phyloP scores from a whole-genome alignment of 1,139 yeast genomes.

The Suhomyces choctaworum region DNA sequence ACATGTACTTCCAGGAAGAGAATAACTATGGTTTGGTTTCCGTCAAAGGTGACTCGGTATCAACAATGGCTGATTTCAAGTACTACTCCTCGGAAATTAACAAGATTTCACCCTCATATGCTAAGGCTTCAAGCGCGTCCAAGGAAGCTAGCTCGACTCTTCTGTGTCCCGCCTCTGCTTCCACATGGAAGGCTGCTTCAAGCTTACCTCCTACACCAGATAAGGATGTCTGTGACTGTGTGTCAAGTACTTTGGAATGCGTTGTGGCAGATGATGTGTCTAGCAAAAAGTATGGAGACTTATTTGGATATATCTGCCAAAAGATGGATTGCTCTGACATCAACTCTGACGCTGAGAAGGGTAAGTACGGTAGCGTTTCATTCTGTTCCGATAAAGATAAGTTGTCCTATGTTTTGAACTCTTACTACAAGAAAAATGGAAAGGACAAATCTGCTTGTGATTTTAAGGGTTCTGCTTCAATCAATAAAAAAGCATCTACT shows the following conservation, averaged over 20 bases:
- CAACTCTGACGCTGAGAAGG: conserved; percentile 36
- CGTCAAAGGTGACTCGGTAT: conserved; percentile 40
- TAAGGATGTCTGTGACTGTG: conserved; percentile 39
- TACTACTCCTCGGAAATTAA: conserved; percentile 59
- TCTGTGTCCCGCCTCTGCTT: conserved; percentile 39
- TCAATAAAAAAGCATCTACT: conserved; percentile 27
- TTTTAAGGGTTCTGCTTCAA: conserved; percentile 43
- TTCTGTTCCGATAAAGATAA: conserved; percentile 41
- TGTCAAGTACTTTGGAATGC: conserved; percentile 36
- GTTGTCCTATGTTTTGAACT: conserved; percentile 43
- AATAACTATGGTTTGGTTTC: conserved; percentile 80
- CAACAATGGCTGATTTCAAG: conserved; percentile 48
- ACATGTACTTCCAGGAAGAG: conserved; percentile 79
- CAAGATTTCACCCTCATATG: conserved; percentile 47
- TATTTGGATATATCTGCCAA: conserved; percentile 37
- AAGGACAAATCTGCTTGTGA: conserved; percentile 38
- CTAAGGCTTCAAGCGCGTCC: conserved; percentile 28
- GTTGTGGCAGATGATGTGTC: conserved; percentile 35
- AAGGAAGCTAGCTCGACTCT: conserved; percentile 27
- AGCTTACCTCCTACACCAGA: conserved; percentile 50
- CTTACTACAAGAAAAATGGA: conserved; percentile 37
- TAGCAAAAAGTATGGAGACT: conserved; percentile 34
- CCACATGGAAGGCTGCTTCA: conserved; percentile 42
- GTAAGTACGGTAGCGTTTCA: conserved; percentile 44
- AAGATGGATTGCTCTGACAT: conserved; percentile 40